Evolutionary conservation across 2,329 filamentous ascomycete genomes (phyloP), one percentile per base, ranked within the genome.

Genomic region (Basipetospora chlamydospora): DNA sequence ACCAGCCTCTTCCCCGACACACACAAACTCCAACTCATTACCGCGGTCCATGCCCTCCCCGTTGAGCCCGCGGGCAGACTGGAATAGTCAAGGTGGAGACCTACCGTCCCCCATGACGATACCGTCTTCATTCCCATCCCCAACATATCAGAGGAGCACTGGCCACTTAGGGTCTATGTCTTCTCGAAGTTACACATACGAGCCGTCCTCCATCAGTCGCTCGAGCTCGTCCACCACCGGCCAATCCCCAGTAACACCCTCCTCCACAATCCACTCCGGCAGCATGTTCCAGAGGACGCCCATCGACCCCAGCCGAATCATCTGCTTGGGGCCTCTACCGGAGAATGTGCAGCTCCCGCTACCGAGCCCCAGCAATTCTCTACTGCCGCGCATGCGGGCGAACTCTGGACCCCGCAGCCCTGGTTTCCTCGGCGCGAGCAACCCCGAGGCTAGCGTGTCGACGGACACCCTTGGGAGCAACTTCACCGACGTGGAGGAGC

Each of bases 241-340:
- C 3, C 22, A 23, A 11, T 47, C 48, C 2, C 46, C 50, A 1
- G 43, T 43, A 26, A 32, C 35, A 6, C 25, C 29, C 12, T 33
- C 21, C 8, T 28, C 29, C 6, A 33, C 28, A 3, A 23, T 21
- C 13, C 28, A 21, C 6, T 26, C 21, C 4, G 15, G 22, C 21
- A 15, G 18, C 3, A 34, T 11, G 11, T 52, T 60, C 28, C 67
- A 70, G 38, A 57, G 61, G 25, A 60, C 61, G 1, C 62, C 64
- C 1, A 72, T 76, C 38, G 65, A 71, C 41, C 56, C 67, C 2
- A 59, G 60, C 3, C 61, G 63, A 13, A 60, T 75, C 3, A 54
- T 75, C 1, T 75, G 67, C 39, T 54, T 73, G 0, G 72, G 72
- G 0, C 63, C 64, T 5, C 46, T 76, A 4, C 70, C 70, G 0